Evolutionary conservation across 1,284 basidiomycete genomes (phyloP).

Genomic region (Heterobasidion irregulare): DNA sequence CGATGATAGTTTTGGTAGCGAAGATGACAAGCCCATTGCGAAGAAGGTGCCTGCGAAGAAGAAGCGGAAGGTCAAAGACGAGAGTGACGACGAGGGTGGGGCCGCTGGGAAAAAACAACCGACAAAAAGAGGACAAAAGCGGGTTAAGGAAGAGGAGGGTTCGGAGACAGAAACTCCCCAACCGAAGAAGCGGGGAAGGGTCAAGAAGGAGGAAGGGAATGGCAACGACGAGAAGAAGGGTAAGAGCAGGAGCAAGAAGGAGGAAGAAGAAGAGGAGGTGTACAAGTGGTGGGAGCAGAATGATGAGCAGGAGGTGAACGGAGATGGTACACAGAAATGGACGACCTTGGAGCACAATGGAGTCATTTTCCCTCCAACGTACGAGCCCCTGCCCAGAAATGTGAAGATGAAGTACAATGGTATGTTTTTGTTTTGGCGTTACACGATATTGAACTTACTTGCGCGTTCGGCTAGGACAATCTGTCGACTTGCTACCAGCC

Average conservation of each 20-base stretch:
- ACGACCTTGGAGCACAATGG: constrained; percentile 88
- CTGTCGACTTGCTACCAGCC: constrained; percentile 74
- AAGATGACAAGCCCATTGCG: constrained; percentile 35
- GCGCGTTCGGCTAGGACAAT: constrained; percentile 47
- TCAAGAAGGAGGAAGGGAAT: constrained; percentile 28
- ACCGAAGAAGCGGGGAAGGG: constrained; percentile 26
- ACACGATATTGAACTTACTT: constrained; percentile 9
- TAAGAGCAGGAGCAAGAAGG: constrained; percentile 27
- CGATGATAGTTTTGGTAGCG: constrained; percentile 25
- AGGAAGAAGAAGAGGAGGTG: constrained; percentile 54
- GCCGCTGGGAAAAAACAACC: constrained; percentile 23
- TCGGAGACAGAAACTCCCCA: constrained; percentile 18
- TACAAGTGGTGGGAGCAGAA: constrained; percentile 82
- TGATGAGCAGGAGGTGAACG: constrained; percentile 36
- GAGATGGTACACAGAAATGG: constrained; percentile 85
- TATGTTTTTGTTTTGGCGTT: constrained; percentile 23
- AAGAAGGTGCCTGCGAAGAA: constrained; percentile 34
- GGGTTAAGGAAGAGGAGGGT: constrained; percentile 21
- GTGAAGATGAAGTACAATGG: constrained; percentile 98
- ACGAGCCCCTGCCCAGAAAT: constrained; percentile 76
- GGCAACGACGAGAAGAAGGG: constrained; percentile 18
- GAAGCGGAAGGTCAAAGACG: constrained; percentile 47
- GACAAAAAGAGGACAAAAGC: constrained; percentile 18
- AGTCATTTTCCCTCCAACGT: constrained; percentile 93
- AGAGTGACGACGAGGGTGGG: constrained; percentile 38